Evolutionary conservation across 2,329 filamentous ascomycete species (phyloP).

Genomic region (Colletotrichum sublineola): DNA sequence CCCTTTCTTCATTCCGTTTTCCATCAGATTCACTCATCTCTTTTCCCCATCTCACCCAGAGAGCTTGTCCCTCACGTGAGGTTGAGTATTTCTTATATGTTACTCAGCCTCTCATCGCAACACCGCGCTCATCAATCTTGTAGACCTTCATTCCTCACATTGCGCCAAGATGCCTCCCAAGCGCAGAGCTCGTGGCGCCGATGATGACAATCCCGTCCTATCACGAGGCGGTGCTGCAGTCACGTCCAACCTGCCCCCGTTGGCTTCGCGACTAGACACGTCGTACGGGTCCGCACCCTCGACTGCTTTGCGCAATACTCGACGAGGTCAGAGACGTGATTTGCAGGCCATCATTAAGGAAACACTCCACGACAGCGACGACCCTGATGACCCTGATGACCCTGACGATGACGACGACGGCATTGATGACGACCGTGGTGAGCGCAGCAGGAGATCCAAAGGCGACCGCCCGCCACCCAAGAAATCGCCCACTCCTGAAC

Average conservation of each 20-base stretch:
- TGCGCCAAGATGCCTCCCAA: conserved; percentile 39
- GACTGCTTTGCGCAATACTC: conserved; percentile 42
- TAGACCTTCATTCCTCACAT: conserved; percentile 8
- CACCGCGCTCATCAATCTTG: conserved; percentile 8
- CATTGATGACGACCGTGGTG: not conserved
- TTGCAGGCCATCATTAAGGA: conserved; percentile 43
- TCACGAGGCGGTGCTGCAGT: conserved; percentile 42
- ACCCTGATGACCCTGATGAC: conserved; percentile 6
- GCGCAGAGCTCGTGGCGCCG: conserved; percentile 20
- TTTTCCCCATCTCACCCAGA: not conserved
- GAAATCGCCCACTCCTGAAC: conserved; percentile 1
- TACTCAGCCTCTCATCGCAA: not conserved
- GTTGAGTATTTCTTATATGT: conserved; percentile 16
- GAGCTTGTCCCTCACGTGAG: not conserved
- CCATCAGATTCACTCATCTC: not conserved
- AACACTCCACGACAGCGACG: conserved; percentile 37
- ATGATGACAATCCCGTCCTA: conserved; percentile 20
- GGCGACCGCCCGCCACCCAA: not conserved
- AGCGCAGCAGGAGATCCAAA: conserved; percentile 4
- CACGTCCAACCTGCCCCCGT: conserved; percentile 42
- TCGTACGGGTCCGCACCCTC: conserved; percentile 46
- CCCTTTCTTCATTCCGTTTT: not conserved
- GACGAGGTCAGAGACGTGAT: conserved; percentile 43
- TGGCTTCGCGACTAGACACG: conserved; percentile 44
- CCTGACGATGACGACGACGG: not conserved